Percentiles rank a stretch among this genome's conserved stretches.
These are phyloP conservation scores for Neonectria ditissima DNA, from an alignment of 2,329 filamentous ascomycete species.

Conservation along the genomic window DNA sequence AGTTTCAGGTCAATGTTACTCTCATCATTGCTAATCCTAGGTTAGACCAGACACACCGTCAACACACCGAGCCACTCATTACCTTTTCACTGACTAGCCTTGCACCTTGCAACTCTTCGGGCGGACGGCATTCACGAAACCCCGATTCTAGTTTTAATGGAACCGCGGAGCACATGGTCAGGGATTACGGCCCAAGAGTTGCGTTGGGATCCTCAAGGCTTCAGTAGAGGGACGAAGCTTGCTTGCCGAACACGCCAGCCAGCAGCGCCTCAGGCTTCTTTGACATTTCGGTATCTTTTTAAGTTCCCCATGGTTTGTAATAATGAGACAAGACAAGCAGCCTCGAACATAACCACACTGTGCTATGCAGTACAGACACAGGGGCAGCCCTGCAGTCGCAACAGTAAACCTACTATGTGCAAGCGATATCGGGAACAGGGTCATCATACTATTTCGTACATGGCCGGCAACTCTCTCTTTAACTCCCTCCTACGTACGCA, in stretches of 20 bases:
- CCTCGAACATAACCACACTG: not conserved
- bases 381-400: not conserved
- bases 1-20: not conserved
- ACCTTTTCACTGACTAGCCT: not conserved
- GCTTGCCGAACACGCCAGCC: slow-evolving; percentile 11
- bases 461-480: not conserved
- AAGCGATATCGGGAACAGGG: not conserved
- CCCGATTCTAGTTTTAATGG: slow-evolving; percentile 15
- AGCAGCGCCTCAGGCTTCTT: not conserved
- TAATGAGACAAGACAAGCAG: not conserved
- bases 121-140: slow-evolving; percentile 10
- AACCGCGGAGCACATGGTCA: slow-evolving; percentile 1
- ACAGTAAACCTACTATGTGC: not conserved
- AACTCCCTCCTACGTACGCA: not conserved
- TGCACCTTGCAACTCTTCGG: not conserved
- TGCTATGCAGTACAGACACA: not conserved
- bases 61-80: not conserved
- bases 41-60: not conserved
- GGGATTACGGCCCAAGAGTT: slow-evolving; percentile 11
- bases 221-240: slow-evolving; percentile 4
- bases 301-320: not conserved
- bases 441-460: too few relatives aligned
- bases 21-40: slow-evolving; percentile 3
- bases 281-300: not conserved
- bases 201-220: not conserved